Evolutionary conservation across 2,329 filamentous ascomycete species (phyloP), one percentile per base, ranked within the genome.

Genomic region (Aspergillus tubingensis): DNA sequence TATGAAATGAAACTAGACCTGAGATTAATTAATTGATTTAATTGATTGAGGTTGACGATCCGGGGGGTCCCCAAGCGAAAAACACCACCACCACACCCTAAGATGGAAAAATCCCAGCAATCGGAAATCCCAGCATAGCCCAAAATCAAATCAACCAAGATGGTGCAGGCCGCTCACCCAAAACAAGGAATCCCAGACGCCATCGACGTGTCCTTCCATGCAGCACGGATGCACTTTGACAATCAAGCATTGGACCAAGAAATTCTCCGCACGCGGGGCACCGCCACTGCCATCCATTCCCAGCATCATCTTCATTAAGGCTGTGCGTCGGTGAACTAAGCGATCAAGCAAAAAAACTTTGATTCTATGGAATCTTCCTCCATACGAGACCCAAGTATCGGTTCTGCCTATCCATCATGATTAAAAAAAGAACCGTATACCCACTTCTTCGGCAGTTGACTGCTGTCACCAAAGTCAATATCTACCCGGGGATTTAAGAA

Each of bases 191-290:
- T 44, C 41, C 41, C 41, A 21, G 19, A 44, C 41, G 41, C 41
- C 41, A 44, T 44, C 41, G 41, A 44, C 41, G 41, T 44, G 41
- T 44, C 41, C 10, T 25, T 53, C 51, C 32, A 41, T 53, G 51
- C 51, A 53, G 51, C 38, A 23, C 51, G 23, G 36, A 19, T 41
- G 51, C 19, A n/a, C 36, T 23, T 11, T 32, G 36, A 39, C 8
- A 53, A 19, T 53, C 51, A 53, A 53, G 51, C 51, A 53, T 53
- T 53, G 51, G 51, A 36, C 21, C 10, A 44, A 23, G 15, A n/a
- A 53, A 53, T 53, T 53, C 51, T 39, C 51, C 51, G 51, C 51
- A 53, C 51, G 51, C 51, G 51, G 51, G 51, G 39, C 19, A 39
- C 21, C 19, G 49, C 49, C 32, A 52, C 49, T 25, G 27, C 30